Percentiles rank a stretch among this genome's conserved stretches.
phyloP scores from a whole-genome alignment of 306 rosid genomes.

The Corylus heterophylla region DNA sequence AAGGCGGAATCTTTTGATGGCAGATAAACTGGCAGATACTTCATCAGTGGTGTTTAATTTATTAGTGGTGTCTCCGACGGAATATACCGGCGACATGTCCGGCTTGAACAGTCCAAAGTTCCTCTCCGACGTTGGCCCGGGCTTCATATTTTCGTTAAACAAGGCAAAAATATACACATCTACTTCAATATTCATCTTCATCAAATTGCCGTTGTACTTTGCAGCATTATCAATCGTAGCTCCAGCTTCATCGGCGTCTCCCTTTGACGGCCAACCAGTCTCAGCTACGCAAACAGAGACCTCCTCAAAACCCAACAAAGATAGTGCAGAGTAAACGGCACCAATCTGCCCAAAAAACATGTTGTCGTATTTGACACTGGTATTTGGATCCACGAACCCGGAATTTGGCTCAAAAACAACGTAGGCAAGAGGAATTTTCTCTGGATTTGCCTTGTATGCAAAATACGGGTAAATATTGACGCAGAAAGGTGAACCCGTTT shows the following conservation, averaged over 20 bases:
- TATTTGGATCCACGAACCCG: background rate
- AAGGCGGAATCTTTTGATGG: background rate
- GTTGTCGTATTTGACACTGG: background rate
- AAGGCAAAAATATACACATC: background rate
- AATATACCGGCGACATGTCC: background rate
- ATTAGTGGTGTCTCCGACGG: background rate
- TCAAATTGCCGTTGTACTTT: background rate
- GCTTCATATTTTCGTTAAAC: background rate
- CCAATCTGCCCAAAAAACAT: background rate
- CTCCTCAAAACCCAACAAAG: background rate
- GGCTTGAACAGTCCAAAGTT: background rate
- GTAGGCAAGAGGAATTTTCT: background rate
- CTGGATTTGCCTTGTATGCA: background rate
- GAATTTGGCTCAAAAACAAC: background rate
- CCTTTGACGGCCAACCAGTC: background rate
- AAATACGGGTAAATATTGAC: background rate
- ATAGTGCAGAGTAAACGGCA: background rate
- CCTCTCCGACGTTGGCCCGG: background rate
- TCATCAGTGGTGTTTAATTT: too few species aligned
- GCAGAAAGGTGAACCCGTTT: background rate
- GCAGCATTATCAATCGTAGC: background rate
- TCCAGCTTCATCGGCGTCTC: background rate
- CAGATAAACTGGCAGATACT: background rate
- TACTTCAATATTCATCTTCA: background rate
- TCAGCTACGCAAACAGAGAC: background rate